These are phyloP conservation scores for Cocos nucifera DNA, from an alignment of 176 grass and related monocot genomes.

Conservation along the genomic window DNA sequence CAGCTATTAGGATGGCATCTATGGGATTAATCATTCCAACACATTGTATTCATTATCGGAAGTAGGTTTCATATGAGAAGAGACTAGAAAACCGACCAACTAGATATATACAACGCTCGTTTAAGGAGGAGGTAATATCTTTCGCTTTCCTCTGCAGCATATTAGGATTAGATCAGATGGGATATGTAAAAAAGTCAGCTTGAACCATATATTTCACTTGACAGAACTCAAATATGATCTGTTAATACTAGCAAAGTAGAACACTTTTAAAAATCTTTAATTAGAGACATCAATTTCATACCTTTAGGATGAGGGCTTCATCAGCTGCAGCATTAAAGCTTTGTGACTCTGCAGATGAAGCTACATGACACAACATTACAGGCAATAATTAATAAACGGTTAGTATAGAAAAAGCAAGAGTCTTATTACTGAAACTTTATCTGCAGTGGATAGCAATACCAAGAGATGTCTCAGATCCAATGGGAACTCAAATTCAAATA, in stretches of 20 bases:
- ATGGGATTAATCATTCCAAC: neutral
- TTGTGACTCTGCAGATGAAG: neutral
- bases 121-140: neutral
- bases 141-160: neutral
- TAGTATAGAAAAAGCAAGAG: no score
- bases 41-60: neutral
- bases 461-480: no score
- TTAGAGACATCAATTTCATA: neutral
- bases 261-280: no score
- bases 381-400: neutral
- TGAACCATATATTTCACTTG: conserved; percentile 1
- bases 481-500: no score
- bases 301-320: conserved; percentile 11
- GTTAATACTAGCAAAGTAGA: neutral
- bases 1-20: neutral
- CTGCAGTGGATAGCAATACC: no score
- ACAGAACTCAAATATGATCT: neutral
- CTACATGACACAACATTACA: conserved; percentile 1
- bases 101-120: conserved; percentile 8
- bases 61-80: no score
- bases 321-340: neutral
- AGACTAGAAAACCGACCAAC: neutral
- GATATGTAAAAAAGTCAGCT: no score
- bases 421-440: no score
- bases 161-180: neutral